These are phyloP conservation scores for Aspergillus felis DNA, from an alignment of 2,329 filamentous ascomycete genomes.

Conservation along the genomic window DNA sequence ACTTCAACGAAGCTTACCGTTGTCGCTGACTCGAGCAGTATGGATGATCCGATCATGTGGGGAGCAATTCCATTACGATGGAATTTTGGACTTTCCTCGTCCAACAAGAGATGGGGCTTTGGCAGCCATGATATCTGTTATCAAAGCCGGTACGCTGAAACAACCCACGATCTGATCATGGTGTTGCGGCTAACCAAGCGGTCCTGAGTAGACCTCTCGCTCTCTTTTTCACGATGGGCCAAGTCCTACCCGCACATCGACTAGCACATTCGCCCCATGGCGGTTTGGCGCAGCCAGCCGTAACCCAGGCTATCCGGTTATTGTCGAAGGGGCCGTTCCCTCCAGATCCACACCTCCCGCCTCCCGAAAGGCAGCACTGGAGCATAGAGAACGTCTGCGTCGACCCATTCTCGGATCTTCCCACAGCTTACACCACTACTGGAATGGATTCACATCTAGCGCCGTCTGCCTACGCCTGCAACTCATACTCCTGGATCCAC, in stretches of 20 bases:
- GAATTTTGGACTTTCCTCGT: slow-evolving; percentile 58
- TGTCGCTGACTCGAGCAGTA: slow-evolving; percentile 48
- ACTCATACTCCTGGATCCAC: slow-evolving; percentile 81
- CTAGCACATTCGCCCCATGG: slow-evolving; percentile 71
- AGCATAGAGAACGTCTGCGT: slow-evolving; percentile 42
- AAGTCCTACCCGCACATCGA: slow-evolving; percentile 87
- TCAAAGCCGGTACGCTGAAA: slow-evolving; percentile 63
- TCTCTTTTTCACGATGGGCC: slow-evolving; percentile 82
- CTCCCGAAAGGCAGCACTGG: slow-evolving; percentile 33
- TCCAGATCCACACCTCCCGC: slow-evolving; percentile 43
- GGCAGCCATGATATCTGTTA: slow-evolving; percentile 97
- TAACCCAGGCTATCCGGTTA: slow-evolving; percentile 79
- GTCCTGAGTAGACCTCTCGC: slow-evolving; percentile 54
- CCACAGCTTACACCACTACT: slow-evolving; percentile 38
- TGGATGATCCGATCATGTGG: slow-evolving; percentile 95
- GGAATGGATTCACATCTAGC: slow-evolving; percentile 55
- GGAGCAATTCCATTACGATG: slow-evolving; percentile 76
- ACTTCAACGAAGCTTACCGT: slow-evolving; percentile 24
- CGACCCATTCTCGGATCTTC: slow-evolving; percentile 45
- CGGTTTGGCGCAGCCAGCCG: slow-evolving; percentile 84
- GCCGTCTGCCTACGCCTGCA: slow-evolving; percentile 66
- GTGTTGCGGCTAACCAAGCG: slow-evolving; percentile 3
- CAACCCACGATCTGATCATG: not conserved
- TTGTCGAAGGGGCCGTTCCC: slow-evolving; percentile 65
- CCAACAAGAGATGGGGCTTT: slow-evolving; percentile 79